These are phyloP conservation scores for Neospora caninum DNA, from an alignment of 169 alveolate species.

Conservation along the genomic window DNA sequence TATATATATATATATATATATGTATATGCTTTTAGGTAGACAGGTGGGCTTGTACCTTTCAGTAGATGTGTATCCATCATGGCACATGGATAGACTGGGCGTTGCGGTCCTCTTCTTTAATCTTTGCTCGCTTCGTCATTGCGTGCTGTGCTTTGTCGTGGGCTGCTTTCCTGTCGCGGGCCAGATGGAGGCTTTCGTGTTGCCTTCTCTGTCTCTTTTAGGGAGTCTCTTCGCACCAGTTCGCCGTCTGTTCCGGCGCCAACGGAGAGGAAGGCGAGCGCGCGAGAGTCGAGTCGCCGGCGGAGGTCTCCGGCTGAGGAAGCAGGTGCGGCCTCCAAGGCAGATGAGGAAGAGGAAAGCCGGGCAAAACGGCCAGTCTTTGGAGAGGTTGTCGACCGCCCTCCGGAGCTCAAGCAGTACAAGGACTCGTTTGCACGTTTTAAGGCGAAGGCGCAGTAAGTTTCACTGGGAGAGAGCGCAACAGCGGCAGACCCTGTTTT, in stretches of 20 bases:
- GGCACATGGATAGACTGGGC: no score
- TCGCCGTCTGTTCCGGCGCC: background rate
- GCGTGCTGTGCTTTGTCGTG: no score
- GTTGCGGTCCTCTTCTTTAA: no score
- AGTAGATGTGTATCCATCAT: no score
- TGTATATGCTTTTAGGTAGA: no score
- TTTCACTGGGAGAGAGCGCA: no score
- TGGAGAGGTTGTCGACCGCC: constrained; percentile 15
- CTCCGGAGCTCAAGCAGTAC: constrained; percentile 16
- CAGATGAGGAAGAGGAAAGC: background rate
- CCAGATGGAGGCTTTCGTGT: background rate
- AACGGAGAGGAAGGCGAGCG: background rate
- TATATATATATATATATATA: no score
- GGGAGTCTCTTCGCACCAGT: background rate
- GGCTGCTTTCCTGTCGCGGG: background rate
- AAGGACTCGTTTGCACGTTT: background rate
- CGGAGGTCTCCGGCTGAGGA: background rate
- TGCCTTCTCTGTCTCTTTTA: no score
- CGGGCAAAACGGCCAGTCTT: background rate
- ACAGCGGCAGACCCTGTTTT: no score
- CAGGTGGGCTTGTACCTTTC: no score
- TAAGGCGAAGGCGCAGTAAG: background rate
- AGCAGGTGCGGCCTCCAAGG: background rate
- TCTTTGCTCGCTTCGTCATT: no score
- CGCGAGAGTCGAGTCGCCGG: background rate